Conservation (phyloP, 305 asterid genomes). For the Fraxinus xanthoxyloides region DNA sequence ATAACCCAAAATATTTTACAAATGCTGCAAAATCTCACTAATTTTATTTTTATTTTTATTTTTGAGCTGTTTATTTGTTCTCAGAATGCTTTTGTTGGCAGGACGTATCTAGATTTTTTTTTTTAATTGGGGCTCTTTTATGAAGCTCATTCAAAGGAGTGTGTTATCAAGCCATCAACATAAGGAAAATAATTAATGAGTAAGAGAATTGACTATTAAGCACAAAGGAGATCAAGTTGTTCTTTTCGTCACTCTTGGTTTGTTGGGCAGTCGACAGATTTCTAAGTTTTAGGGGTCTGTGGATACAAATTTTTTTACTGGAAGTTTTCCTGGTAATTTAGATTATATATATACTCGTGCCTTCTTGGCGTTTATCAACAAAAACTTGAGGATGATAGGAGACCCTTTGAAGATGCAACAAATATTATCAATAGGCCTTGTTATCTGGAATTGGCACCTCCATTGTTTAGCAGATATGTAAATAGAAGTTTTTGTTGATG, state of each 20-base stretch:
- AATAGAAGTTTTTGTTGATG: slow-evolving; percentile 1
- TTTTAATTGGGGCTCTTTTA: background rate
- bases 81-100: background rate
- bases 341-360: background rate
- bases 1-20: background rate
- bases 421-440: background rate
- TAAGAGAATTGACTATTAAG: slow-evolving; percentile 1
- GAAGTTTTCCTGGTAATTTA: background rate
- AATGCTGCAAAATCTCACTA: background rate
- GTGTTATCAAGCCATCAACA: background rate
- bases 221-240: background rate
- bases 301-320: background rate
- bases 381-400: background rate
- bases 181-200: background rate
- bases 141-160: slow-evolving; percentile 9
- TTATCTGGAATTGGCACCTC: background rate
- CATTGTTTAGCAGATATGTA: background rate
- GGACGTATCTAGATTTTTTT: background rate
- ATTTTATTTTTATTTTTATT: background rate
- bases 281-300: background rate
- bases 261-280: background rate
- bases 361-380: background rate
- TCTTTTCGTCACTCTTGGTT: slow-evolving; percentile 1
- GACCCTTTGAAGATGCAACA: slow-evolving; percentile 6
- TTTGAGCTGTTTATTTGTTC: background rate